Evolutionary conservation across 257 asterid genomes (phyloP), one percentile per base, ranked within the genome.

Genomic region (Petunia secreta): DNA sequence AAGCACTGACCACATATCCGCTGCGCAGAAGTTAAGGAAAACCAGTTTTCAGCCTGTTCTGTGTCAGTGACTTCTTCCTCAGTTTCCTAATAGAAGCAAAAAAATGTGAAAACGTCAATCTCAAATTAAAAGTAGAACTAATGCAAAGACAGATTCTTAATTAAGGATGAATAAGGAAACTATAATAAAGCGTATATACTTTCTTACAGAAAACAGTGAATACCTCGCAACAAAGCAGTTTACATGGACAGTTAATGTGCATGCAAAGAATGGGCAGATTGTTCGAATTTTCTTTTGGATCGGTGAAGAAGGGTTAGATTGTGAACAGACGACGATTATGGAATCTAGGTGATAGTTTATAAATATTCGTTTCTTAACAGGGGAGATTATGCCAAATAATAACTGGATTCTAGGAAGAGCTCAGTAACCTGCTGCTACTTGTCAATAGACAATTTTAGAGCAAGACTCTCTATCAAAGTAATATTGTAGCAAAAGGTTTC

Each of bases 31-130:
- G 99, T 91, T 87, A 92, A 81, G 14, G 98, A 96, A 81, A 96
- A 96, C 99, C 99, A 96, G 88, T 96, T 96, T 85, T 96, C 98
- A 84, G 98, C 98, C 86, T 94, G 99, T 86, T 96, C 99, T 71
- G 97, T 91, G 85, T 96, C 99, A 2, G 98, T 92, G 73, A 93
- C 99, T 87, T 96, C 99, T 88, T 96, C 99, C 87, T 94, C 98
- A 64, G 93, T 92, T 91, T 96, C 99, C 99, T 96, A 85, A 83
- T 40, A 83, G 80, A 80, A 62, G 25, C 48, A 82, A 86, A 81
- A 53, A 82, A 40, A 57, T 62, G 78, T 58, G 62, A 50, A 13
- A 16, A 40, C 5, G 80, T 78, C 52, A 68, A 82, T 82, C 53
- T 41, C 78, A 63, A 75, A 75, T 60, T 15, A 64, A 81, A 58